These are phyloP conservation scores for Candida sithepensis DNA, from an alignment of 805 yeast species.

Conservation along the genomic window DNA sequence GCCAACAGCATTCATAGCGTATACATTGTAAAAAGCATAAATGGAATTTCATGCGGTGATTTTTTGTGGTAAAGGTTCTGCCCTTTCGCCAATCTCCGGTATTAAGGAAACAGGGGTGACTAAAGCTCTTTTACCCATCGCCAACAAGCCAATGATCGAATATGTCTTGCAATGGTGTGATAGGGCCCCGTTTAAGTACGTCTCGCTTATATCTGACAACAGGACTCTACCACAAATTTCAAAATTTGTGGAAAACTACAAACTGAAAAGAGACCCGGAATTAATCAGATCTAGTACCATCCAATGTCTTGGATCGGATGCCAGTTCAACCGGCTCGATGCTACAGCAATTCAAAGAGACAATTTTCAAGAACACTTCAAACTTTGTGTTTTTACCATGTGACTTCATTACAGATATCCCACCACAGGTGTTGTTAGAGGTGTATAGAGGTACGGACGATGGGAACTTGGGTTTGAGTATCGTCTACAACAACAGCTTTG, in stretches of 20 bases:
- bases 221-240: conserved; percentile 45
- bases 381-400: conserved; percentile 86
- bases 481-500: conserved; percentile 71
- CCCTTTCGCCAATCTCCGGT: conserved; percentile 67
- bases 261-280: conserved; percentile 36
- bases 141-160: conserved; percentile 83
- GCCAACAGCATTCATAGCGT: no score
- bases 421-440: conserved; percentile 82
- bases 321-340: conserved; percentile 60
- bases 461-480: conserved; percentile 70
- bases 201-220: conserved; percentile 55
- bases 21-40: no score
- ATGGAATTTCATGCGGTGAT: conserved; percentile 95
- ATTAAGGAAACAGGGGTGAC: conserved; percentile 61
- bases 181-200: conserved; percentile 69
- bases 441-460: conserved; percentile 68
- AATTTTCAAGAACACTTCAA: conserved; percentile 31
- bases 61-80: conserved; percentile 81
- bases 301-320: conserved; percentile 40
- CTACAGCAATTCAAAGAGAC: conserved; percentile 46
- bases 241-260: conserved; percentile 46
- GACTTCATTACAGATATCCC: conserved; percentile 92
- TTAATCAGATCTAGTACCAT: conserved; percentile 33
- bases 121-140: conserved; percentile 87
- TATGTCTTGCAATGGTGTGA: conserved; percentile 93